These are phyloP conservation scores for Gaultheria prostrata DNA, from an alignment of 148 eudicot species.

Conservation along the genomic window DNA sequence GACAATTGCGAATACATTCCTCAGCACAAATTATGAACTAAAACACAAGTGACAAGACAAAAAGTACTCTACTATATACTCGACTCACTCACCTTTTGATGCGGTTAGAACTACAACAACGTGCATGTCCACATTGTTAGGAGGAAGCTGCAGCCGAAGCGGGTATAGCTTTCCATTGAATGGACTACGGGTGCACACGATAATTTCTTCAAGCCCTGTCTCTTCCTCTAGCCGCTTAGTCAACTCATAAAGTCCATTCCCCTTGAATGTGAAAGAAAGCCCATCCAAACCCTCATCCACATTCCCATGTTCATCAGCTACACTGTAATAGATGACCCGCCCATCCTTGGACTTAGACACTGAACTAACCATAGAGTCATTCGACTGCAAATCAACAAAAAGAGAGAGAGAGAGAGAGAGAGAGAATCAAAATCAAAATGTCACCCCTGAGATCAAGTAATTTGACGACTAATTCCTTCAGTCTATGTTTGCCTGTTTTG, in stretches of 20 bases:
- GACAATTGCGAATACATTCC: not conserved
- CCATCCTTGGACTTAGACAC: slow-evolving; percentile 55
- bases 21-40: not conserved
- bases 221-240: slow-evolving; percentile 49
- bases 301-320: slow-evolving; percentile 44
- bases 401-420: not conserved
- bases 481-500: not conserved
- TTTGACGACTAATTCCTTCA: not conserved
- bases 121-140: slow-evolving; percentile 58
- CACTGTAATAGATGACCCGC: slow-evolving; percentile 51
- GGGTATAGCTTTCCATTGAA: slow-evolving; percentile 63
- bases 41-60: not conserved
- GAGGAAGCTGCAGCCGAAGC: slow-evolving; percentile 66
- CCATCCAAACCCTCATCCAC: slow-evolving; percentile 38
- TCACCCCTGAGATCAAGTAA: not conserved
- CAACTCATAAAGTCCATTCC: slow-evolving; percentile 59
- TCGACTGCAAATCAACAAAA: slow-evolving; percentile 46
- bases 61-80: not conserved
- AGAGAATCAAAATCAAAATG: slow-evolving; percentile 6
- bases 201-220: slow-evolving; percentile 44
- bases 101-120: slow-evolving; percentile 51
- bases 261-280: slow-evolving; percentile 40
- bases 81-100: slow-evolving; percentile 29
- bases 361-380: slow-evolving; percentile 40
- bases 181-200: slow-evolving; percentile 57